Conservation (phyloP, 2,329 filamentous ascomycete genomes). For the Neofusicoccum ribis region DNA sequence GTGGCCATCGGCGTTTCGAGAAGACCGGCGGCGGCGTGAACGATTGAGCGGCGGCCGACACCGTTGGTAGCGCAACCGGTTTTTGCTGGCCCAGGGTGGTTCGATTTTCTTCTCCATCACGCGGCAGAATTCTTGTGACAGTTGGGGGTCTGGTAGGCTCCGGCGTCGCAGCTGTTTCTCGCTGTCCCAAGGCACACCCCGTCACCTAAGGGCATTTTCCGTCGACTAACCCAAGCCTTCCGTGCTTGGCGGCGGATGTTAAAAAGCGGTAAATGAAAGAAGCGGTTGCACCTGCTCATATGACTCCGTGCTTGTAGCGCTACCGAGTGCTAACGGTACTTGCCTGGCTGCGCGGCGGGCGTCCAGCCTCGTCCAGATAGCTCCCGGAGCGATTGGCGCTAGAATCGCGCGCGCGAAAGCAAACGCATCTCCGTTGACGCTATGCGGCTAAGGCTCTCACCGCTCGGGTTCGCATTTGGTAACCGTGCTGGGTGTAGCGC, state of each 20-base stretch:
- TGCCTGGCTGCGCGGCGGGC: constrained; percentile 3
- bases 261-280: constrained; percentile 15
- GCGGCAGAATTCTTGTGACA: background rate
- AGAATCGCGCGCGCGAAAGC: background rate
- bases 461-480: constrained; percentile 2
- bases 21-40: background rate
- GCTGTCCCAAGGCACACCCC: background rate
- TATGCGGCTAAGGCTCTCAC: constrained; percentile 1
- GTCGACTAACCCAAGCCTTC: constrained; percentile 3
- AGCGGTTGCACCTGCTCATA: constrained; percentile 1
- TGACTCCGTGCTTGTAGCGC: background rate
- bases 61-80: constrained; percentile 1
- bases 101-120: background rate
- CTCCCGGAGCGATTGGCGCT: background rate
- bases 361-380: background rate
- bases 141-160: background rate
- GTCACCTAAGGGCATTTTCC: constrained; percentile 7
- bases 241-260: constrained; percentile 14
- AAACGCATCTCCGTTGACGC: constrained; percentile 1
- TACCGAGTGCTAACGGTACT: constrained; percentile 6
- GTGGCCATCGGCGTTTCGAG: constrained; percentile 9
- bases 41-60: background rate
- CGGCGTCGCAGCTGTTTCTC: background rate
- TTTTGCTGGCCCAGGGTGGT: background rate
- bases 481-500: background rate